These are phyloP conservation scores for Ophiostoma ips DNA, from an alignment of 2,329 filamentous ascomycete species.

Conservation along the genomic window DNA sequence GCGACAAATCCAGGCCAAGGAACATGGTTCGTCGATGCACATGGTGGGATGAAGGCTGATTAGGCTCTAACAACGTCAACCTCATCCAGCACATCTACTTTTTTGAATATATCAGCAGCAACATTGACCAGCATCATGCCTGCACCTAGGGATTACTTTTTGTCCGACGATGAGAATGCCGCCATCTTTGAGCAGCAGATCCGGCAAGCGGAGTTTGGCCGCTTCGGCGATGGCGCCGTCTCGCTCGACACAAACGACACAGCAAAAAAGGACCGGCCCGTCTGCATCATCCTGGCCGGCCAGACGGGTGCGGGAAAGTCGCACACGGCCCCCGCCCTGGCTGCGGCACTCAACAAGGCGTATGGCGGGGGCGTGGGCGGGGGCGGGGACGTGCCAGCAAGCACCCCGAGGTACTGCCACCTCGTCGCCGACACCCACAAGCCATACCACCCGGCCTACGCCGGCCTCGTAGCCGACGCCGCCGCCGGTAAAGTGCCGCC, in stretches of 20 bases:
- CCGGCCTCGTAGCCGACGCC: slow-evolving; percentile 16
- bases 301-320: slow-evolving; percentile 36
- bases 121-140: background rate
- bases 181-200: slow-evolving; percentile 17
- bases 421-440: slow-evolving; percentile 37
- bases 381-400: too few species aligned
- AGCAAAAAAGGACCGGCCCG: slow-evolving; percentile 14
- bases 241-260: background rate
- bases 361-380: background rate
- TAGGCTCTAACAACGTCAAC: too few species aligned
- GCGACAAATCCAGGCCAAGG: too few species aligned
- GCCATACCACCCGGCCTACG: slow-evolving; percentile 30
- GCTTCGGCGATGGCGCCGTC: background rate
- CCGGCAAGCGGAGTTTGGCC: slow-evolving; percentile 13
- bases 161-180: slow-evolving; percentile 14
- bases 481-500: slow-evolving; percentile 16
- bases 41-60: background rate
- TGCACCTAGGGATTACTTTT: slow-evolving; percentile 6
- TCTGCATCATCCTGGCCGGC: slow-evolving; percentile 30
- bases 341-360: slow-evolving; percentile 18
- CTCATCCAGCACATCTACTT: background rate
- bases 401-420: slow-evolving; percentile 23
- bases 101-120: background rate
- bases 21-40: too few species aligned
- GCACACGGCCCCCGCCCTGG: slow-evolving; percentile 26